Evolutionary conservation across 306 rosid species (phyloP), one percentile per base, ranked within the genome.

Genomic region (apple (Malus domestica)): DNA sequence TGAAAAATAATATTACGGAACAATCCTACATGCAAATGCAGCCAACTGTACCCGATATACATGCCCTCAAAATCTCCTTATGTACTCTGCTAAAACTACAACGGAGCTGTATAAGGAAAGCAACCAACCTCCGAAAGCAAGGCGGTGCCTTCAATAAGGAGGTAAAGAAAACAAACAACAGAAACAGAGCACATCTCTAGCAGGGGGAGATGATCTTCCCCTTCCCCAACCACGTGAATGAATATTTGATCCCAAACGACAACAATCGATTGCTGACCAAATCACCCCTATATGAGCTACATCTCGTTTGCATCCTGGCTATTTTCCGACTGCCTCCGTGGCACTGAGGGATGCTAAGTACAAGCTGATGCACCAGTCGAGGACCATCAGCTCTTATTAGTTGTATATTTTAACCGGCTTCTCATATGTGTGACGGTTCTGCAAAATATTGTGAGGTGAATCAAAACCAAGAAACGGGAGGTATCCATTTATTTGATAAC

Each of bases 381-480:
- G 80, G 79, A 65, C 76, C 67, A 66, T 54, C 74, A 30, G 29
- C 72, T 45, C 67, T 78, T 68, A 73, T 83, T 89, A 93, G 77
- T 90, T 86, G 86, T 85, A 89, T 79, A 90, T 93, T 85, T 86
- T 89, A 59, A 93, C 94, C 11, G 98, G 86, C 84, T 89, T 93
- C 90, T 93, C 98, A 66, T 73, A 89, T 3, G 90, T 68, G 64
- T 87, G 93, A 46, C 91, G 98, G 75, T 85, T 90, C 98, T 90
- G 98, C 92, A 88, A 76, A 78, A 75, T 25, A 16, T 80, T 86
- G 72, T 67, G 38, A 80, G 82, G 70, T 63, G 62, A 75, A 72
- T 72, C 30, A 70, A 73, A 60, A 74, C 58, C 69, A 32, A 74
- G 71, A 30, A 35, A 23, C 5, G 49, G 10, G 35, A 69, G 69